A percentile compares a stretch with the other conserved stretches of the same genome.
phyloP scores from a whole-genome alignment of 164 flowering plant species.

The Vitis amurensis region DNA sequence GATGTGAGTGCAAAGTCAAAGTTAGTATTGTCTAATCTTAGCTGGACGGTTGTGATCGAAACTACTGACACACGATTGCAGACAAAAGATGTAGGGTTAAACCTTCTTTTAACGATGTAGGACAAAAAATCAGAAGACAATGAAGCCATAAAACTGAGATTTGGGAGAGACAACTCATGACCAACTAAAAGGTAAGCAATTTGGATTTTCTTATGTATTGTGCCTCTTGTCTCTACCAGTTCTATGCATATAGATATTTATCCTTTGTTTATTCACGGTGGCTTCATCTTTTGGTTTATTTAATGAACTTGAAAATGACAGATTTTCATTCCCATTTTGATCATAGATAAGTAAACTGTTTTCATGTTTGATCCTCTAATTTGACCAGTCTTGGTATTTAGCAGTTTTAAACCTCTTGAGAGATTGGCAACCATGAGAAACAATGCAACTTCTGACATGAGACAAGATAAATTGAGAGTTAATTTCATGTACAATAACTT shows the following conservation, averaged over 20 bases:
- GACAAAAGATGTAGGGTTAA: constrained; percentile 16
- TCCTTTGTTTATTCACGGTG: constrained; percentile 1
- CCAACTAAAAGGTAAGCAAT: constrained; percentile 26
- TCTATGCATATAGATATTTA: not conserved
- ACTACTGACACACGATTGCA: constrained; percentile 31
- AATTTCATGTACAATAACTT: too few species aligned
- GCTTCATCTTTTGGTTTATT: not conserved
- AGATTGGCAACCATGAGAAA: too few species aligned
- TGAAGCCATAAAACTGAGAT: constrained; percentile 33
- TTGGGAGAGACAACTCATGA: constrained; percentile 24
- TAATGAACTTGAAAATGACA: constrained; percentile 11
- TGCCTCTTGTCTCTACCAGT: constrained; percentile 21
- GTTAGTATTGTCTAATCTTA: constrained; percentile 47
- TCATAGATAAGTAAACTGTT: not conserved
- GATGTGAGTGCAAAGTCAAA: constrained; percentile 43
- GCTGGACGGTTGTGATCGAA: constrained; percentile 49
- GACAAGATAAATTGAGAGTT: too few species aligned
- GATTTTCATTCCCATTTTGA: not conserved
- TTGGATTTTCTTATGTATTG: constrained; percentile 32
- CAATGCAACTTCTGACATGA: too few species aligned
- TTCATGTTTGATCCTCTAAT: too few species aligned
- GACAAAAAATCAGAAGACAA: constrained; percentile 32
- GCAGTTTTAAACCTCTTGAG: too few species aligned
- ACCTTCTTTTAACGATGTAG: constrained; percentile 38
- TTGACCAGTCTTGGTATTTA: too few species aligned